These are phyloP conservation scores for Phytophthora constricta DNA, from an alignment of 352 stramenopile species.

Conservation along the genomic window DNA sequence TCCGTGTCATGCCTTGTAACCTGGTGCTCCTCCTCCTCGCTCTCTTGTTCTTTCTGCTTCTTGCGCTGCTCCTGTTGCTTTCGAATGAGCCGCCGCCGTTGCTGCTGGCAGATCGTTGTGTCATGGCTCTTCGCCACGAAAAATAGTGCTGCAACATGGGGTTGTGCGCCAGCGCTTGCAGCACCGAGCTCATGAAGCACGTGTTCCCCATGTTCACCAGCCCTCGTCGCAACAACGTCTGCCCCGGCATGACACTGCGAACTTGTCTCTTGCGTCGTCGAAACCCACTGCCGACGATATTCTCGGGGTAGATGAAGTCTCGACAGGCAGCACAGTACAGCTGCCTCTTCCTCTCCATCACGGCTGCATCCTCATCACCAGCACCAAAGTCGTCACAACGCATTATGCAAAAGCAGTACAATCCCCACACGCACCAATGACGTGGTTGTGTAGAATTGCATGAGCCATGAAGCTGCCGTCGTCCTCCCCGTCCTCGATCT, in stretches of 20 bases:
- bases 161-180: conserved; percentile 78
- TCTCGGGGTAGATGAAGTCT: conserved; percentile 68
- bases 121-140: conserved; percentile 68
- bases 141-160: conserved; percentile 77
- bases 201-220: conserved; percentile 89
- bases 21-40: conserved; percentile 6
- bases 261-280: conserved; percentile 31
- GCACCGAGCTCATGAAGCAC: conserved; percentile 85
- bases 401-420: too few species aligned
- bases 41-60: conserved; percentile 14
- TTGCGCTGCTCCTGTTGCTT: conserved; percentile 36
- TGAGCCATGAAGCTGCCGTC: conserved; percentile 70
- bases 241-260: conserved; percentile 13
- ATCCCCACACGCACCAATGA: conserved; percentile 42
- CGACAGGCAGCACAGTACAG: conserved; percentile 68
- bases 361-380: conserved; percentile 24
- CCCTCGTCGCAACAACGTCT: conserved; percentile 49
- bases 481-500: conserved; percentile 31
- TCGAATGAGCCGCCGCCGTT: conserved; percentile 34
- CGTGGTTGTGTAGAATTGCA: conserved; percentile 63
- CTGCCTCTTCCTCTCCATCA: conserved; percentile 52
- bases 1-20: conserved; percentile 9
- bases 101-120: conserved; percentile 68
- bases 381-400: too few species aligned
- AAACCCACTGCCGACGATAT: conserved; percentile 20